phyloP scores from a whole-genome alignment of 257 asterid genomes.

The Solanum phureja region DNA sequence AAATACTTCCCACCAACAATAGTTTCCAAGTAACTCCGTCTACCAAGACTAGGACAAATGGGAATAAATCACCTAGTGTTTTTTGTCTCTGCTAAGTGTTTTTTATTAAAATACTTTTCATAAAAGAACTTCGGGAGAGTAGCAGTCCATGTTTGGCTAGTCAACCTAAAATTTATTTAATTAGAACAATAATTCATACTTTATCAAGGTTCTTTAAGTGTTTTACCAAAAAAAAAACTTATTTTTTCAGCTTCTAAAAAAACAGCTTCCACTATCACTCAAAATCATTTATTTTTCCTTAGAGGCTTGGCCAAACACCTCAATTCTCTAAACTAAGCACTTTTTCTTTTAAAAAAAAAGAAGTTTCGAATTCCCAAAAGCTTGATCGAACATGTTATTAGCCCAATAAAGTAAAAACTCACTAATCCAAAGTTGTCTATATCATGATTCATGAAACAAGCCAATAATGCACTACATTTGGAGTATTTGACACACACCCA shows the following conservation, averaged over 20 bases:
- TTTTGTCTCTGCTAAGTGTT: not conserved
- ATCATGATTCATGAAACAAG: not conserved
- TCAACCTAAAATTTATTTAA: not conserved
- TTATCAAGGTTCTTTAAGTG: not conserved
- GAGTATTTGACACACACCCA: not conserved
- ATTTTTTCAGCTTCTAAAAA: not conserved
- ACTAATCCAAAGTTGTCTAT: not conserved
- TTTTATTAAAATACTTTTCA: not conserved
- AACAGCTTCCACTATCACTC: not conserved
- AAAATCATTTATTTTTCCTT: no score
- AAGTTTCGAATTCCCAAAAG: not conserved
- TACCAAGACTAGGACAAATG: no score
- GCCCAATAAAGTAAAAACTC: not conserved
- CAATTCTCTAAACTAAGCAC: not conserved
- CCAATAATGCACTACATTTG: not conserved
- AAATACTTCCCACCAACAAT: not conserved
- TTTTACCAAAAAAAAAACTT: no score
- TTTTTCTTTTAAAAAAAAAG: no score
- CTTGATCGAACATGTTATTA: not conserved
- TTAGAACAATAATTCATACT: not conserved
- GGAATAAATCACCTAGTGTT: not conserved
- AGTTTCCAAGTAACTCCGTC: no score
- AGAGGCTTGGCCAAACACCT: not conserved
- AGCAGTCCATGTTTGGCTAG: not conserved
- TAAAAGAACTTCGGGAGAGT: not conserved